Conservation (phyloP, 305 asterid species). For the Lippia alba region DNA sequence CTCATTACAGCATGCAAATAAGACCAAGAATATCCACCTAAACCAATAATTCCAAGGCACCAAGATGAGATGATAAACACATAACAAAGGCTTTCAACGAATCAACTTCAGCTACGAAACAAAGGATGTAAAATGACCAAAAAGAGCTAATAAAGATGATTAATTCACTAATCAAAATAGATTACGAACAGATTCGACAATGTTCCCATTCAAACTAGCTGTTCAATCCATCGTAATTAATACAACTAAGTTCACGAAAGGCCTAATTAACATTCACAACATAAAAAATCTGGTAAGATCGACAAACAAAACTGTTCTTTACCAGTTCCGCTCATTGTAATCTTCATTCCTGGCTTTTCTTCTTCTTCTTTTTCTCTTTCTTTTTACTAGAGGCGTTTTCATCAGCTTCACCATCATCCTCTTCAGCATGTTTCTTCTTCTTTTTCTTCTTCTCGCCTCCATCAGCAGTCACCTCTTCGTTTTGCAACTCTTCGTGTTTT, state of each 20-base stretch:
- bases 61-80: no score
- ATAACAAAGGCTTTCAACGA: no score
- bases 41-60: no score
- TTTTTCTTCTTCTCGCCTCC: conserved; percentile 47
- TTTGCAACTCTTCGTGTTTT: conserved; percentile 37
- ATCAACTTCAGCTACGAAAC: no score
- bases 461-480: conserved; percentile 38
- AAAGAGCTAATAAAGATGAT: neutral
- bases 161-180: neutral
- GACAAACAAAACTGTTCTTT: neutral
- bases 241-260: neutral
- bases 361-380: conserved; percentile 54
- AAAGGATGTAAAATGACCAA: no score
- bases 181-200: neutral
- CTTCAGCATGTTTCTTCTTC: conserved; percentile 62
- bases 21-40: no score
- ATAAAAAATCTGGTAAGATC: neutral
- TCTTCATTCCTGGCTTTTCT: neutral
- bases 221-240: neutral
- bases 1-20: no score
- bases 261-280: neutral
- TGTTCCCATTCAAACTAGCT: neutral
- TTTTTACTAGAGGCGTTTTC: conserved; percentile 44
- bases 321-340: neutral
- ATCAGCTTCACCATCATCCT: conserved; percentile 40